phyloP scores from a whole-genome alignment of 768 basidiomycete genomes.

The Pleurotus citrinopileatus region DNA sequence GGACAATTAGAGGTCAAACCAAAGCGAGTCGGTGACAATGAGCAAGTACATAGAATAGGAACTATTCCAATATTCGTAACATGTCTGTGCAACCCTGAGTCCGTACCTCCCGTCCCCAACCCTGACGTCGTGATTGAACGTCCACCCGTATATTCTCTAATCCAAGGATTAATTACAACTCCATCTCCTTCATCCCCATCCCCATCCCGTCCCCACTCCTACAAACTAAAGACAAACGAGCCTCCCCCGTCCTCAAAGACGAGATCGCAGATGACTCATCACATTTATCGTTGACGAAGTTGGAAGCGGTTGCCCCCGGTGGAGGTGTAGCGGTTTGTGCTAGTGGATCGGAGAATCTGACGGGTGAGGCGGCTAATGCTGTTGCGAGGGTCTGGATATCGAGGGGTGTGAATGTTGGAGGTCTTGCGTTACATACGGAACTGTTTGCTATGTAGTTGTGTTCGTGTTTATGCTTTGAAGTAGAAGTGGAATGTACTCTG shows the following conservation, averaged over 20 bases:
- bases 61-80: slow-evolving; percentile 72
- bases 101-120: slow-evolving; percentile 63
- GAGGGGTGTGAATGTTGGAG: slow-evolving; percentile 48
- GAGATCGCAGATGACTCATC: neutral
- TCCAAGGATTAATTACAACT: slow-evolving; percentile 37
- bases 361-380: slow-evolving; percentile 71
- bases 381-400: slow-evolving; percentile 57
- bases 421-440: slow-evolving; percentile 76
- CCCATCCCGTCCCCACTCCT: slow-evolving; percentile 54
- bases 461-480: too few species aligned
- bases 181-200: neutral
- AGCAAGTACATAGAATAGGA: too few species aligned
- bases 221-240: slow-evolving; percentile 21
- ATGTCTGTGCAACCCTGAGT: slow-evolving; percentile 69
- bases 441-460: slow-evolving; percentile 47
- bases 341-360: slow-evolving; percentile 75
- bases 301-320: slow-evolving; percentile 31
- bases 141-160: slow-evolving; percentile 46
- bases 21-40: too few species aligned
- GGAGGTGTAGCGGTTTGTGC: slow-evolving; percentile 78
- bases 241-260: neutral
- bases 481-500: too few species aligned
- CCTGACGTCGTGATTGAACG: slow-evolving; percentile 49
- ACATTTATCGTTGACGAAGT: neutral
- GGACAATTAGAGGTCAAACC: too few species aligned